Conservation (phyloP, 2,329 filamentous ascomycete genomes). For the Domatiomyces globalis region DNA sequence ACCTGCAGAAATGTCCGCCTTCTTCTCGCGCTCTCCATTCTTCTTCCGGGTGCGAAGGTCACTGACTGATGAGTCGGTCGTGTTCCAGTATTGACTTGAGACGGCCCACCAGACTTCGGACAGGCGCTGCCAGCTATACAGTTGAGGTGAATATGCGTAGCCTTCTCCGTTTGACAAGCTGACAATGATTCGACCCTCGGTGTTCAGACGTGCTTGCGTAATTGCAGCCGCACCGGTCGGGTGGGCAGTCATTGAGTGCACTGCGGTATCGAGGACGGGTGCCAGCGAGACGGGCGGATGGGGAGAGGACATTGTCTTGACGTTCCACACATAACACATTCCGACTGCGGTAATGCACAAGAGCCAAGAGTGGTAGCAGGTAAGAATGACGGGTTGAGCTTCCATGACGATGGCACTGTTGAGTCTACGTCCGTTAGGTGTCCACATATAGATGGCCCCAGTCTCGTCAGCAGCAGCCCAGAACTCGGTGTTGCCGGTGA, state of each 20-base stretch:
- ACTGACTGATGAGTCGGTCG: slow-evolving; percentile 76
- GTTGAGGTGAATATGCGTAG: slow-evolving; percentile 69
- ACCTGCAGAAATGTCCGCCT: slow-evolving; percentile 62
- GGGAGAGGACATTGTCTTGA: slow-evolving; percentile 65
- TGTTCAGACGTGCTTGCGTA: slow-evolving; percentile 83
- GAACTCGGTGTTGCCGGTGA: slow-evolving; percentile 78
- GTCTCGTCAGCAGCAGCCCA: slow-evolving; percentile 93
- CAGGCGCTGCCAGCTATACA: slow-evolving; percentile 90
- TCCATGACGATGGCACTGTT: slow-evolving; percentile 77
- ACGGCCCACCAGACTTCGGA: slow-evolving; percentile 98
- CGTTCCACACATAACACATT: slow-evolving; percentile 85
- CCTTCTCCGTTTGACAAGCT: slow-evolving; percentile 90
- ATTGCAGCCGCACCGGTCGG: slow-evolving; percentile 68
- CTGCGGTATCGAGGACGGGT: slow-evolving; percentile 75
- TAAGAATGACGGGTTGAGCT: slow-evolving; percentile 83
- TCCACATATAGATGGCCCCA: slow-evolving; percentile 80
- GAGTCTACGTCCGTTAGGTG: slow-evolving; percentile 72
- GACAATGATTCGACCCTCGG: slow-evolving; percentile 71
- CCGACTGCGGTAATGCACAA: slow-evolving; percentile 80
- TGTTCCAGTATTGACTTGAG: slow-evolving; percentile 97
- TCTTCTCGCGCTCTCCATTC: slow-evolving; percentile 40
- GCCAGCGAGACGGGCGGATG: slow-evolving; percentile 82
- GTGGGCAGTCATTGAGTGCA: slow-evolving; percentile 63
- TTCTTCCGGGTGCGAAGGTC: slow-evolving; percentile 53
- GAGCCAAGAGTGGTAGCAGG: slow-evolving; percentile 78